Conservation (phyloP, 257 asterid genomes). For the Mentha longifolia region DNA sequence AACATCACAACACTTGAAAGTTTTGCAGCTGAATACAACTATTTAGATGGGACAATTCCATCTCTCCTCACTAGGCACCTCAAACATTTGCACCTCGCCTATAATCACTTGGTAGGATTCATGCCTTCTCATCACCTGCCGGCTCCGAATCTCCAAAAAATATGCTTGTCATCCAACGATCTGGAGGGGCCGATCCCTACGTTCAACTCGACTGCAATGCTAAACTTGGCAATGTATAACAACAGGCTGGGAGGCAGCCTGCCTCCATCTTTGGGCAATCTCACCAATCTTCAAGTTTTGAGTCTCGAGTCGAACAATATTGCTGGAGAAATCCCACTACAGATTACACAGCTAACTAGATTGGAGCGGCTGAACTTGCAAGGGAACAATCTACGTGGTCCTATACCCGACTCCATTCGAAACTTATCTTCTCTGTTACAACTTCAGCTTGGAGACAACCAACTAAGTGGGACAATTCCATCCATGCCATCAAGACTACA, state of each 20-base stretch:
- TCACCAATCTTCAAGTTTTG: constrained; percentile 57
- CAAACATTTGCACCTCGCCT: constrained; percentile 64
- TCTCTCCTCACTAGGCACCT: constrained; percentile 49
- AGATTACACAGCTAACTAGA: constrained; percentile 38
- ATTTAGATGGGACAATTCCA: constrained; percentile 58
- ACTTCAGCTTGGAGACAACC: constrained; percentile 82
- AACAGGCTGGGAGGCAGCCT: constrained; percentile 52
- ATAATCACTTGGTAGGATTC: constrained; percentile 54
- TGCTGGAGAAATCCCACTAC: constrained; percentile 57
- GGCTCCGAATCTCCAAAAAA: constrained; percentile 43
- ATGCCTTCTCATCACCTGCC: constrained; percentile 56
- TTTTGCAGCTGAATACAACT: constrained; percentile 69
- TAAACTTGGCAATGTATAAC: constrained; percentile 55
- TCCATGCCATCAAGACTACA: constrained; percentile 54
- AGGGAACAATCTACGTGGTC: background rate
- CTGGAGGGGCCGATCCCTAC: no score
- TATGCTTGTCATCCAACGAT: no score
- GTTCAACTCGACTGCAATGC: no score
- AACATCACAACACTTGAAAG: constrained; percentile 45
- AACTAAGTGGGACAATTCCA: constrained; percentile 57
- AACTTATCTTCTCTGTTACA: constrained; percentile 45
- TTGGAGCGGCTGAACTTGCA: constrained; percentile 42
- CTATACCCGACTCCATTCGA: constrained; percentile 47
- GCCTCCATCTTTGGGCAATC: constrained; percentile 49
- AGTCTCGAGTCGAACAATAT: constrained; percentile 57